Base-by-base conservation (phyloP, 2,329 filamentous ascomycete species). In the Hymenoscyphus occultus region DNA sequence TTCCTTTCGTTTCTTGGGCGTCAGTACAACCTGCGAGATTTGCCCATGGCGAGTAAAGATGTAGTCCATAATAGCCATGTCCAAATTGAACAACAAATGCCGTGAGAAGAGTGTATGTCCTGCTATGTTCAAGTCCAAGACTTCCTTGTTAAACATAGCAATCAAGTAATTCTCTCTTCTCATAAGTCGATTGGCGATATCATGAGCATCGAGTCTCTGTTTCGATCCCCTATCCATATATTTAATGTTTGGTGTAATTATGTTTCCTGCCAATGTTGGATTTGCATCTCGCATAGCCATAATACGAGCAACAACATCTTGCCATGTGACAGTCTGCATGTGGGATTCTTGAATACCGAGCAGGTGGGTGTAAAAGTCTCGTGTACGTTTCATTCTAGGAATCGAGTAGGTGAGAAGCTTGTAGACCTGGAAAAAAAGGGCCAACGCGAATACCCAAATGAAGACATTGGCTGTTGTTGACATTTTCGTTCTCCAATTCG, bases 151-250 rank as follows among this genome's bases (percentile, higher is more conserved):
- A 79, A 98, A 92, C 73, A 99, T 83, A 4, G 95, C 95, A 72
- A 99, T 97, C 68, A 97, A 85, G 73, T 97, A 99, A 74, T 99
- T 99, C 68, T 97, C 94, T 74, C 92, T 90, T 65, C 95, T 89
- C 95, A 99, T 98, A 57, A 99, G 80, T 39, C 95, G 87, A 74
- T 98, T 99, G 6, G 95, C 95, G 76, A 99, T 98, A 74, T 97
- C 95, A 73, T 97, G 92, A 12, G 95, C 95, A 77, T 97, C 95
- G 71, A 99, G 88, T 68, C 94, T 86, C 78, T 98, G 92, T 76
- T 97, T 96, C 28, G 92, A 96, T 74, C 96, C 92, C 65, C 88
- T 93, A 57, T 91, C 90, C 31, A 68, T 83, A 65, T 85, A 86
- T 68, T 82, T 84, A 66, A 85, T 83, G 69, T 84, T 84, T 67